phyloP scores from a whole-genome alignment of 1,139 yeast genomes.

The Diutina sp. region DNA sequence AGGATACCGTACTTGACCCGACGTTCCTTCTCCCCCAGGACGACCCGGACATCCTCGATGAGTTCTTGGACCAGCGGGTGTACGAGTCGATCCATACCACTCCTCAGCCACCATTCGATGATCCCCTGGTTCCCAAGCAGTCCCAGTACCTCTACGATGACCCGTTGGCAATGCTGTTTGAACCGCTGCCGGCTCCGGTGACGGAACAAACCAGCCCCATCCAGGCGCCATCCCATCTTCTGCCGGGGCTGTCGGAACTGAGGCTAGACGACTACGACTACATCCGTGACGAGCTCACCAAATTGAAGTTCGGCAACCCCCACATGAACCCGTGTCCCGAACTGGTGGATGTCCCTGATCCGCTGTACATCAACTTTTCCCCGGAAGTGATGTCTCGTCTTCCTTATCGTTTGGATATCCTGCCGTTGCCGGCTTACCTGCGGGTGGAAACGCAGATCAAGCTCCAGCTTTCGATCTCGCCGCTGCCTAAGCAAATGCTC shows the following conservation, averaged over 20 bases:
- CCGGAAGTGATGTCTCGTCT: conserved; percentile 24
- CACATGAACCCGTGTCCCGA: conserved; percentile 27
- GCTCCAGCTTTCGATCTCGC: conserved; percentile 50
- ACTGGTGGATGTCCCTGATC: conserved; percentile 17
- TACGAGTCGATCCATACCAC: conserved; percentile 17
- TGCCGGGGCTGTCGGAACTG: not conserved
- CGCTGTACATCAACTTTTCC: conserved; percentile 26
- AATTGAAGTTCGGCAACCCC: conserved; percentile 43
- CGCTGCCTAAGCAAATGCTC: conserved; percentile 59
- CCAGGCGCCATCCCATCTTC: not conserved
- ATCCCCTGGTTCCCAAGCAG: conserved; percentile 15
- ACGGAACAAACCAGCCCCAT: not conserved
- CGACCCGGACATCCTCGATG: conserved; percentile 36
- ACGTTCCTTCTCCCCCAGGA: conserved; percentile 9
- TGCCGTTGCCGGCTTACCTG: conserved; percentile 63
- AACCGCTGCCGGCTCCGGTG: not conserved
- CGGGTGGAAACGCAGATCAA: conserved; percentile 95
- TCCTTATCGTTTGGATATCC: conserved; percentile 46
- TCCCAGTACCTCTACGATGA: conserved; percentile 7
- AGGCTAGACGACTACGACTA: conserved; percentile 24
- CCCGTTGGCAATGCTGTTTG: not conserved
- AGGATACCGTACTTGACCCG: not conserved
- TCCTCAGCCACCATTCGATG: not conserved
- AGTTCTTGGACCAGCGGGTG: conserved; percentile 44
- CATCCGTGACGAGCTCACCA: conserved; percentile 39